Percentiles rank a stretch among this genome's conserved stretches.
phyloP scores from a whole-genome alignment of 371 early-diverging fungal species.

The Catenaria anguillulae region DNA sequence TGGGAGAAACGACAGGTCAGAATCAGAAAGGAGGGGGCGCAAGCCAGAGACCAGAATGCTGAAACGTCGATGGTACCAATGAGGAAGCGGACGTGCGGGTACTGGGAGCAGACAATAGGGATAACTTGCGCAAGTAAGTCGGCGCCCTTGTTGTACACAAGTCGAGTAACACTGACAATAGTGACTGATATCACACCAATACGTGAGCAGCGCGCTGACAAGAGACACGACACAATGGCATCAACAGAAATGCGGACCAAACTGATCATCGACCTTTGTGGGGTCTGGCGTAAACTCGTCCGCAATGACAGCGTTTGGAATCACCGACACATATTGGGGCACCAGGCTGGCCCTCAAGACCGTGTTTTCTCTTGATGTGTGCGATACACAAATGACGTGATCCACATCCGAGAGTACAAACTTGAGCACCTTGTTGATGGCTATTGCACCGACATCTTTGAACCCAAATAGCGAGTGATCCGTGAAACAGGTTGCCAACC shows the following conservation, averaged over 20 bases:
- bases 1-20: not conserved
- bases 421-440: slow-evolving; percentile 88
- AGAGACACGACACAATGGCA: no score
- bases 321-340: slow-evolving; percentile 83
- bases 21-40: no score
- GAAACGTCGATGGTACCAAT: slow-evolving; percentile 43
- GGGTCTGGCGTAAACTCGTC: slow-evolving; percentile 79
- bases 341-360: slow-evolving; percentile 83
- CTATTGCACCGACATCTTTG: slow-evolving; percentile 80
- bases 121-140: slow-evolving; percentile 86
- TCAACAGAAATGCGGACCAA: slow-evolving; percentile 34
- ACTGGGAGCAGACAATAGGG: slow-evolving; percentile 77
- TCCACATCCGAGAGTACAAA: slow-evolving; percentile 88
- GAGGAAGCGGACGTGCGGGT: slow-evolving; percentile 71
- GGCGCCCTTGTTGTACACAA: slow-evolving; percentile 94
- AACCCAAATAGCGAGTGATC: slow-evolving; percentile 98
- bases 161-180: slow-evolving; percentile 81
- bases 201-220: no score
- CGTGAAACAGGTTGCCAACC: slow-evolving; percentile 88
- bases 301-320: slow-evolving; percentile 96
- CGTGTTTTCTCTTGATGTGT: slow-evolving; percentile 94
- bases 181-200: slow-evolving; percentile 43
- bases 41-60: not conserved
- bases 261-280: slow-evolving; percentile 51
- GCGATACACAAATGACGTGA: slow-evolving; percentile 96